Base-by-base conservation (phyloP, 345 rosid genomes). In the Gossypium thurberi region DNA sequence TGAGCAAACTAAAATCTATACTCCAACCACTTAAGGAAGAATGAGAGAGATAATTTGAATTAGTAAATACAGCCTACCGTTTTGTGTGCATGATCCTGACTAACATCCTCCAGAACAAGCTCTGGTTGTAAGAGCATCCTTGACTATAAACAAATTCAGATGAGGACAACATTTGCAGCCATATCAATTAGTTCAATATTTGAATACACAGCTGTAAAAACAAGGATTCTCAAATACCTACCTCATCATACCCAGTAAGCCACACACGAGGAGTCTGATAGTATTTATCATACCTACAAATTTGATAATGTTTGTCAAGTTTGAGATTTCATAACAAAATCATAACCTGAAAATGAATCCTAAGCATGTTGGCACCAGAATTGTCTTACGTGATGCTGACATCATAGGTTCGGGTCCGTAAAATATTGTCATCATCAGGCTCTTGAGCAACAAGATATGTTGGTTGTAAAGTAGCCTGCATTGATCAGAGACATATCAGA, bases 231-330 rank as follows among this genome's bases (percentile, higher is more conserved):
- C 43, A 26, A 20, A 50, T 12, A 76, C 86, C 66, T 46, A 90
- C 98, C 94, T 91, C 97, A 70, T 91, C 97, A 78, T 94, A 90
- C 75, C 97, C 97, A 75, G 96, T 91, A 74, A 91, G 89, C 94
- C 94, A 94, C 59, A 94, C 97, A 67, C 96, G 92, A 53, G 98
- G 98, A 70, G 93, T 94, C 85, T 94, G 96, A 80, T 94, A 91
- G 81, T 91, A 91, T 78, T 91, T 90, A 67, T 91, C 97, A 78
- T 90, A 91, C 81, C 98, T 94, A 84, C 64, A 85, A 73, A 64
- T 51, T 63, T 7, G 67, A 2, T 17, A 78, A 73, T 2, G 77
- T n/a, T 9, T 56, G 42, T 64, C 42, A 73, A 53, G 56, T 76
- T 8, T 53, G 28, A 6, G 53, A 21, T 42, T 50, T 51, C 65